phyloP scores from a whole-genome alignment of 495 filamentous ascomycete species.

The Bacidia rubella region DNA sequence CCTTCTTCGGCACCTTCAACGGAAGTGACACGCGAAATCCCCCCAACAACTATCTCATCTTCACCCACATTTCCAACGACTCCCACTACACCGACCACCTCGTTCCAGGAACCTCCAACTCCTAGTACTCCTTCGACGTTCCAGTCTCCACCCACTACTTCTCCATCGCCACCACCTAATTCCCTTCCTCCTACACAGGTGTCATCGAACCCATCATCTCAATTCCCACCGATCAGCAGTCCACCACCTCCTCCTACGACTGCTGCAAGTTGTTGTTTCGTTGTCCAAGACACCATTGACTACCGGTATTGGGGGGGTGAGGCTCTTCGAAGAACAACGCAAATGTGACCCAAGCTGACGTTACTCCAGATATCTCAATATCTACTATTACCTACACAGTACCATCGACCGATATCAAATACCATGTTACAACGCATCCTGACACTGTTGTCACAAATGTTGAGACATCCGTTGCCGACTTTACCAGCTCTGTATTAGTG shows the following conservation, averaged over 20 bases:
- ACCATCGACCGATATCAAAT: background rate
- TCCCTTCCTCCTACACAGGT: background rate
- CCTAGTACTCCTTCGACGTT: background rate
- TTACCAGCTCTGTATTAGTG: slow-evolving; percentile 1
- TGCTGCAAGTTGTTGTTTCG: slow-evolving; percentile 8
- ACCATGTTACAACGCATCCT: background rate
- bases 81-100: background rate
- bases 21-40: background rate
- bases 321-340: background rate
- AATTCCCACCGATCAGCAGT: background rate
- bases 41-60: background rate
- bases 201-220: background rate
- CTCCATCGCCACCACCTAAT: background rate
- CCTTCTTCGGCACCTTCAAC: background rate
- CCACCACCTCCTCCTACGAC: background rate
- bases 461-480: background rate
- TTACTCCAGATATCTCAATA: slow-evolving; percentile 2
- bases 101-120: background rate
- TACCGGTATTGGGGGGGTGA: slow-evolving; percentile 12
- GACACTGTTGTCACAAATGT: slow-evolving; percentile 4
- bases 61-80: background rate
- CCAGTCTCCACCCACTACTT: background rate
- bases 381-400: slow-evolving; percentile 5
- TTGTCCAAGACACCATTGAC: slow-evolving; percentile 13
- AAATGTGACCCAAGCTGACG: background rate